Evolutionary conservation across 345 rosid species (phyloP).

Genomic region (Tarenaya hassleriana): DNA sequence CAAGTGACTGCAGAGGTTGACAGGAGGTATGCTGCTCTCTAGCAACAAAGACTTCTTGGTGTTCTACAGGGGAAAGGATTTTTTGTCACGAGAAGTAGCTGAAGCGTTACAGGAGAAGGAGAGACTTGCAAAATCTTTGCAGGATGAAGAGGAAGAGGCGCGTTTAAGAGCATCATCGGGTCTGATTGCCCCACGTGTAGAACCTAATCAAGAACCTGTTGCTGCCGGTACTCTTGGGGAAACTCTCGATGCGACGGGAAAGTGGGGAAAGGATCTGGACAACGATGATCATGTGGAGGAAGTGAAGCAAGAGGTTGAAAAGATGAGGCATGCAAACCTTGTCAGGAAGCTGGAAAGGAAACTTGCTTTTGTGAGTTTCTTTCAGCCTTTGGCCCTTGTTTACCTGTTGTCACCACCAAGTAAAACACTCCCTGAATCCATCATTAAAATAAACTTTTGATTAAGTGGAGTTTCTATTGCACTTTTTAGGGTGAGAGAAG

Average conservation of each 20-base stretch:
- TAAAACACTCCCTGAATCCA: too few species aligned
- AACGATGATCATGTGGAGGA: slow-evolving; percentile 43
- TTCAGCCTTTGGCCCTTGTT: too few species aligned
- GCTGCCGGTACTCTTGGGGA: slow-evolving; percentile 82
- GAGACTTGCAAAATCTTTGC: slow-evolving; percentile 54
- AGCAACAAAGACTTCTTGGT: slow-evolving; percentile 91
- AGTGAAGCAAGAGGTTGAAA: slow-evolving; percentile 62
- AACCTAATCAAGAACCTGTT: slow-evolving; percentile 36
- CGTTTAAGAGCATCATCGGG: slow-evolving; percentile 67
- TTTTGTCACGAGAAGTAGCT: slow-evolving; percentile 66
- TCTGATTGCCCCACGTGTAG: slow-evolving; percentile 35
- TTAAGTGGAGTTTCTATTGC: too few species aligned
- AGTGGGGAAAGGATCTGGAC: slow-evolving; percentile 72
- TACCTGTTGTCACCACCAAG: too few species aligned
- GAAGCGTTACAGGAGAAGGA: slow-evolving; percentile 79
- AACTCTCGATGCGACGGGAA: slow-evolving; percentile 73
- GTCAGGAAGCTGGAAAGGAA: slow-evolving; percentile 68
- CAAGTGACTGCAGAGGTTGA: slow-evolving; percentile 62
- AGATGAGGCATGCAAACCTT: slow-evolving; percentile 50
- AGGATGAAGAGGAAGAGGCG: slow-evolving; percentile 82
- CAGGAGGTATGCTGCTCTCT: slow-evolving; percentile 77
- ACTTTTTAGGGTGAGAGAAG: slow-evolving; percentile 60
- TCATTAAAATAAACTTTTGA: too few species aligned
- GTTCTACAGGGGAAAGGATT: slow-evolving; percentile 87
- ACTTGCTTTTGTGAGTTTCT: slow-evolving; percentile 71